Evolutionary conservation across 345 rosid species (phyloP), one percentile per base, ranked within the genome.

Genomic region (Aquilaria yunnanensis): DNA sequence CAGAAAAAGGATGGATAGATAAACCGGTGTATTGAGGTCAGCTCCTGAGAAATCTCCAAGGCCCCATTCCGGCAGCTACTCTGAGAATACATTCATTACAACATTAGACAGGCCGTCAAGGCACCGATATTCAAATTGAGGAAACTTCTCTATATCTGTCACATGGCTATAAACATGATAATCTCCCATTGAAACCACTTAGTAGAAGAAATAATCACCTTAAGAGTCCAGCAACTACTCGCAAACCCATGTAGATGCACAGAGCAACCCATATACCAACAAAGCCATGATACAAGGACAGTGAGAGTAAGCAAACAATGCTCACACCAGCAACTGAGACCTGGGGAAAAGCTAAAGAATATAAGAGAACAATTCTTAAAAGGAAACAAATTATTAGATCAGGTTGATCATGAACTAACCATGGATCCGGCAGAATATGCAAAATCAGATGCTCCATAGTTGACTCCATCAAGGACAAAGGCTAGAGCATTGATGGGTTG

Each of bases 401-500:
- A 48, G 63, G 52, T 34, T 31, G 33, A 12, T n/a, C 9, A 29
- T 55, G 54, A 14, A 66, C 74, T 76, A 70, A 74, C 94, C 88
- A 87, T 78, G 29, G 94, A 82, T 66, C 51, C 82, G 52, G 90
- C 90, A 23, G 94, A 68, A 63, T 84, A 84, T 5, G 79, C 83
- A 62, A 77, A 82, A 79, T 87, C 88, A 0, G 88, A 84, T 51
- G 90, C 88, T 50, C 88, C 90, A 49, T 77, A 82, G 72, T 80
- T 82, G 69, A 84, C 48, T 33, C 94, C 94, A 32, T 84, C 88
- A 10, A 87, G 82, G 50, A 84, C 85, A 49, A 84, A 87, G 63
- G 94, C 89, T 60, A 87, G 63, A 47, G 81, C 75, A 55, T 87
- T 84, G 62, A 87, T 75, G 32, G 94, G 88, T 64, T 84, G 94